Percentiles rank a stretch among this genome's conserved stretches.
These are phyloP conservation scores for Xylaria sp. DNA, from an alignment of 2,329 filamentous ascomycete species.

Conservation along the genomic window DNA sequence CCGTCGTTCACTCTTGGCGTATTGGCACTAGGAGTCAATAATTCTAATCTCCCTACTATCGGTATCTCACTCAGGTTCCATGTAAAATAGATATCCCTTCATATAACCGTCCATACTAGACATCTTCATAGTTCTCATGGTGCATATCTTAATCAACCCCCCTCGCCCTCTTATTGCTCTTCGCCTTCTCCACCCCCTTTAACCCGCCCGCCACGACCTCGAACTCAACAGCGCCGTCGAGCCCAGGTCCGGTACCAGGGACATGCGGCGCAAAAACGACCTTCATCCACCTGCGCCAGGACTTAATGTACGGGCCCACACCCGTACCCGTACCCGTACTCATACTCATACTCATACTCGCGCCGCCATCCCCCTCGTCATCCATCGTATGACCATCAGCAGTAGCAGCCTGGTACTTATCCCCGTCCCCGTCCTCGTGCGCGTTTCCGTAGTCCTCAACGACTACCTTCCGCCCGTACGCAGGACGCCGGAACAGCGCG, in stretches of 20 bases:
- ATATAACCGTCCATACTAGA: background rate
- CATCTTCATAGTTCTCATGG: no score
- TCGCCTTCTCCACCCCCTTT: conserved; percentile 49
- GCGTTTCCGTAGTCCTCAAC: conserved; percentile 43
- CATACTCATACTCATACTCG: background rate
- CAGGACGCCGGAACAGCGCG: conserved; percentile 78
- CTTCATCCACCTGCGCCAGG: conserved; percentile 82
- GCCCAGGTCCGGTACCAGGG: conserved; percentile 60
- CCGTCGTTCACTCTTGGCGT: no score
- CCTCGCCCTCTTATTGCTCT: conserved; percentile 37
- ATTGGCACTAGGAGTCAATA: background rate
- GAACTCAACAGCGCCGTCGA: conserved; percentile 72
- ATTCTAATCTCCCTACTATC: background rate
- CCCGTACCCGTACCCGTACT: no score
- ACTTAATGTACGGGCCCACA: conserved; percentile 58
- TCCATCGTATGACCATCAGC: background rate
- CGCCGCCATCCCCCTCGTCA: conserved; percentile 49
- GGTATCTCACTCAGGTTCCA: background rate
- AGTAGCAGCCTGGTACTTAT: background rate
- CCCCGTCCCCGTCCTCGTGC: background rate
- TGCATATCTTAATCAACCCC: background rate
- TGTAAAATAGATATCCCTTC: background rate
- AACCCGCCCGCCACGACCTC: conserved; percentile 78
- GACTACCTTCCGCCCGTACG: conserved; percentile 44
- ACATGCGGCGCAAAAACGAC: conserved; percentile 90